A percentile compares a stretch with the other conserved stretches of the same genome.
Evolutionary conservation across 2,329 filamentous ascomycete genomes (phyloP).

Genomic region (Botrytis elliptica): DNA sequence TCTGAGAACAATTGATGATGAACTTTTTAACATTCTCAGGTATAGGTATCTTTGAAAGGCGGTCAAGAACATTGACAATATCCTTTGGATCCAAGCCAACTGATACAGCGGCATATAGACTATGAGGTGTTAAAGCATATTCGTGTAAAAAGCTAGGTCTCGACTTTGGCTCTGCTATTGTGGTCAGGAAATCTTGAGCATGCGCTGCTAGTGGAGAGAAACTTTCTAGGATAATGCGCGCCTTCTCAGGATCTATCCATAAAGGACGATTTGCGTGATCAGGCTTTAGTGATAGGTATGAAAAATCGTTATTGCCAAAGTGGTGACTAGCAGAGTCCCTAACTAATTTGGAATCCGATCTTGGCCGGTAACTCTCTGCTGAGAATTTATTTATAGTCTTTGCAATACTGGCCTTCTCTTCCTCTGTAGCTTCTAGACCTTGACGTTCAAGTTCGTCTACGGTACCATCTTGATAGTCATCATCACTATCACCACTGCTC

Average conservation of each 20-base stretch:
- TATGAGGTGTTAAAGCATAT: constrained; percentile 87
- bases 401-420: constrained; percentile 52
- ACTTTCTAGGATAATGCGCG: constrained; percentile 88
- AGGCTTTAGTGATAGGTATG: constrained; percentile 76
- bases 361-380: constrained; percentile 34
- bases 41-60: constrained; percentile 83
- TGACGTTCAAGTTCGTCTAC: constrained; percentile 33
- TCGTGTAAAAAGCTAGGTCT: constrained; percentile 90
- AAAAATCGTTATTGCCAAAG: constrained; percentile 60
- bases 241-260: constrained; percentile 87
- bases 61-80: constrained; percentile 84
- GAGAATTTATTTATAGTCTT: constrained; percentile 62
- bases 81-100: constrained; percentile 88
- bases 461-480: constrained; percentile 38
- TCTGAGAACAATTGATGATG: constrained; percentile 74
- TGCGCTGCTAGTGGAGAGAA: constrained; percentile 85
- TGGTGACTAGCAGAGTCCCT: constrained; percentile 39
- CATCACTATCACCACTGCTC: constrained; percentile 54
- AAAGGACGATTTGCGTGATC: constrained; percentile 88
- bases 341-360: constrained; percentile 19
- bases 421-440: constrained; percentile 52
- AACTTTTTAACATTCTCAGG: constrained; percentile 79
- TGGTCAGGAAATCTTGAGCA: constrained; percentile 92
- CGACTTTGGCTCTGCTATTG: constrained; percentile 89
- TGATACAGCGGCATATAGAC: constrained; percentile 90